Percentiles rank a stretch among this genome's conserved stretches.
These are phyloP conservation scores for Peronospora destructor DNA, from an alignment of 352 stramenopile genomes.

Conservation along the genomic window DNA sequence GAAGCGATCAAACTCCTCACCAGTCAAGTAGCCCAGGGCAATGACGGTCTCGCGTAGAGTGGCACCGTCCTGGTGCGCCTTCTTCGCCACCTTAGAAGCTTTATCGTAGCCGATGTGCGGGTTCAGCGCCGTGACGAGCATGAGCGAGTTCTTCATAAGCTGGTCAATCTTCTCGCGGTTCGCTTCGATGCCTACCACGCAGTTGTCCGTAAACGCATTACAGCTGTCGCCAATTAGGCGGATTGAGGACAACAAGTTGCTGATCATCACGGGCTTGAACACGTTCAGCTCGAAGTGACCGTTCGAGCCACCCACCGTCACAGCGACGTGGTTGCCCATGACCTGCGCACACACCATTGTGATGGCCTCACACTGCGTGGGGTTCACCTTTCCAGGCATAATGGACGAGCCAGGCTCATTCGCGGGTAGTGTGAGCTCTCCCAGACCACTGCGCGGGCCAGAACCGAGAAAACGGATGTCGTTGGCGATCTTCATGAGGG, in stretches of 20 bases:
- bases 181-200: constrained; percentile 87
- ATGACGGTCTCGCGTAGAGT: constrained; percentile 91
- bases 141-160: constrained; percentile 92
- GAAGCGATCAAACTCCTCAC: constrained; percentile 93
- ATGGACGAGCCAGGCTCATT: constrained; percentile 72
- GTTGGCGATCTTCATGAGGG: constrained; percentile 75
- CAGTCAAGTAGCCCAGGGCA: constrained; percentile 86
- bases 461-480: constrained; percentile 69
- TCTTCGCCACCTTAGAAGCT: constrained; percentile 93
- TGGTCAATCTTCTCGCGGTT: constrained; percentile 89
- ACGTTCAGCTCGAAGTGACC: constrained; percentile 97
- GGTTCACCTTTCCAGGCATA: constrained; percentile 75
- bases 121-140: constrained; percentile 96
- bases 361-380: constrained; percentile 92
- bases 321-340: constrained; percentile 93
- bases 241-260: constrained; percentile 76
- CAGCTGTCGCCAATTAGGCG: constrained; percentile 86
- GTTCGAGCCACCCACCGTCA: constrained; percentile 90
- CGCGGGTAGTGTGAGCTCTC: constrained; percentile 54
- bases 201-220: constrained; percentile 88
- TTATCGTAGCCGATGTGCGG: constrained; percentile 97
- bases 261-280: constrained; percentile 96
- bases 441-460: constrained; percentile 48
- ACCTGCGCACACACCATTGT: constrained; percentile 95
- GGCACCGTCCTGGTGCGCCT: constrained; percentile 89